Evolutionary conservation across 1,139 yeast species (phyloP), one percentile per base, ranked within the genome.

Genomic region (Suhomyces bolitotheri): DNA sequence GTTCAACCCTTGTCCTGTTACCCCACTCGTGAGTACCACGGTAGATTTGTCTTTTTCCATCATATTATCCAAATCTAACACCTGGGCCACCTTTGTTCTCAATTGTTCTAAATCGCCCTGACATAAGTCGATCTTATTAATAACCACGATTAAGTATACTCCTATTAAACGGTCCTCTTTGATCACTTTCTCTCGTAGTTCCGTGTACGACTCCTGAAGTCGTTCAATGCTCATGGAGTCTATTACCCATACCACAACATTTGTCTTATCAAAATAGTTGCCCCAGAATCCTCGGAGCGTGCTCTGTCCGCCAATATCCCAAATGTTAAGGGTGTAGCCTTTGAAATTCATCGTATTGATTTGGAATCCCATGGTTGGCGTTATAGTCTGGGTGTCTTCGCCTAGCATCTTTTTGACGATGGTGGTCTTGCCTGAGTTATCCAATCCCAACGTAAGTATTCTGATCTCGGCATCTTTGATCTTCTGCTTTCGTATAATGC

Each of bases 241-340:
- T 8, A 90, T 74, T n/a, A 90, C 96, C 97, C 97, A 90, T n/a
- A 90, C 61, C 16, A 90, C 68, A 10, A 80, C 76, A 50, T 90
- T 92, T 5, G 96, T 85, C 47, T 78, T 79, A 45, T 89, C 97
- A 54, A 85, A 89, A 60, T 89, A 88, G 60, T 89, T 89, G 40
- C 86, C 79, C 97, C 97, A 88, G 56, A 88, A 88, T 14, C 87
- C 79, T 30, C 96, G 69, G 31, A 88, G 62, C 12, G 86, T 74
- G 10, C 74, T 66, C 56, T 89, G 96, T 0, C 97, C 97, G 2
- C 97, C 97, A 8, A 89, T 80, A 53, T 88, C 97, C 97, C 90
- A 82, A 25, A 80, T 55, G 40, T 79, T 78, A 31, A 67, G 50
- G 25, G 58, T 60, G 45, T 43, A 62, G 17, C 50, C 59, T 3